phyloP scores from a whole-genome alignment of 1,284 basidiomycete genomes.

The Ceratobasidium sp. region DNA sequence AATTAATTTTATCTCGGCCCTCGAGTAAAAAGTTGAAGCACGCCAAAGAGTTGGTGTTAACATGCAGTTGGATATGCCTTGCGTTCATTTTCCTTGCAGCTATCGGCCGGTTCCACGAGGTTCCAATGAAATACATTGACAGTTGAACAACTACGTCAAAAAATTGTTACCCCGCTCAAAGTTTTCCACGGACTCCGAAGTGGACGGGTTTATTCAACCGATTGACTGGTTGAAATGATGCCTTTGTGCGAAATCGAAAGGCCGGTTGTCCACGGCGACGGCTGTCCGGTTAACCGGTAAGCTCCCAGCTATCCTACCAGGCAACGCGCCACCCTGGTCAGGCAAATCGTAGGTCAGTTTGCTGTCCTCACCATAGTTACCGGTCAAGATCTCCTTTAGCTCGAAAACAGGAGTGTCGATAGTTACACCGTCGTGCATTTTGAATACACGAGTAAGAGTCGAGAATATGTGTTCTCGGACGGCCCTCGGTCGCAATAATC shows the following conservation, averaged over 20 bases:
- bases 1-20: too few species aligned
- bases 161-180: not conserved
- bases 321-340: conserved; percentile 88
- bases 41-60: not conserved
- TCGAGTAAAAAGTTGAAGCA: too few species aligned
- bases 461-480: conserved; percentile 92
- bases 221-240: too few species aligned
- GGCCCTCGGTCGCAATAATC: conserved; percentile 74
- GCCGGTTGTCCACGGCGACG: too few species aligned
- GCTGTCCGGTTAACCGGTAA: too few species aligned
- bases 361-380: conserved; percentile 97
- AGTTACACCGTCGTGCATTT: conserved; percentile 89
- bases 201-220: too few species aligned
- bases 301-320: too few species aligned
- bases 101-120: not conserved
- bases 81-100: not conserved
- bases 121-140: not conserved
- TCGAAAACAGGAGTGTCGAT: conserved; percentile 99
- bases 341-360: conserved; percentile 98
- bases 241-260: too few species aligned
- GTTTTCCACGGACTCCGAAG: too few species aligned
- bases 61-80: not conserved
- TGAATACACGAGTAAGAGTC: conserved; percentile 90
- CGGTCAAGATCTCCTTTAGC: conserved; percentile 93
- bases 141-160: not conserved